Base-by-base conservation (phyloP, 257 asterid genomes). In the Petrea volubilis region DNA sequence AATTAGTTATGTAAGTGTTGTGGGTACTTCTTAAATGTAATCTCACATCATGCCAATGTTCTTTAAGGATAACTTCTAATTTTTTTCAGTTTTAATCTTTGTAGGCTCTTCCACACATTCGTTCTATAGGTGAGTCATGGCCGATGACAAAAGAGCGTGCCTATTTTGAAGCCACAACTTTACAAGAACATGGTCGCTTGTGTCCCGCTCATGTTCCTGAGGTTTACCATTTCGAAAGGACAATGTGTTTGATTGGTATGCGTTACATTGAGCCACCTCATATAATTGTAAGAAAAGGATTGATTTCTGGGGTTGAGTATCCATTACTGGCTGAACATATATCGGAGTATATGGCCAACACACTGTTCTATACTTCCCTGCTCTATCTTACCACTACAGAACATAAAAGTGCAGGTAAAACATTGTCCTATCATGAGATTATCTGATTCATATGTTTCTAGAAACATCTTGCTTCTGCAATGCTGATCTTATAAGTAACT, bases 111-210 rank as follows among this genome's bases (percentile, higher is more conserved):
- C 99, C 99, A 1, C 92, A 92, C 69, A 73, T 95, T 78, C 96
- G 99, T 67, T 83, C 84, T 44, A 88, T 95, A 1, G 99, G 99
- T 40, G 99, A 95, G 67, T 90, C 97, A n/a, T 92, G 98, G 98
- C 98, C 98, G 18, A 86, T 95, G 99, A 36, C 96, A 2, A 95
- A 95, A 68, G 99, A 95, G 46, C 97, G 99, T 52, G 96, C 99
- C 43, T 90, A 88, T 83, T 95, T 95, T 70, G 99, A 95, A 84
- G 74, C 84, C 10, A 69, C 80, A 40, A 69, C 91, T 43, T 74
- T 92, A 31, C 87, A 79, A 73, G 96, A 88, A 77, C 93, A 92
- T 13, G 90, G 86, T 7, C 88, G 92, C 13, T 77, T 88, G 79
- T 84, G 90, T 74, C 97, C 96, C 7, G 89, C 79, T 68, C 89